Conservation (phyloP, 306 rosid genomes). For the Cajanus cajan region DNA sequence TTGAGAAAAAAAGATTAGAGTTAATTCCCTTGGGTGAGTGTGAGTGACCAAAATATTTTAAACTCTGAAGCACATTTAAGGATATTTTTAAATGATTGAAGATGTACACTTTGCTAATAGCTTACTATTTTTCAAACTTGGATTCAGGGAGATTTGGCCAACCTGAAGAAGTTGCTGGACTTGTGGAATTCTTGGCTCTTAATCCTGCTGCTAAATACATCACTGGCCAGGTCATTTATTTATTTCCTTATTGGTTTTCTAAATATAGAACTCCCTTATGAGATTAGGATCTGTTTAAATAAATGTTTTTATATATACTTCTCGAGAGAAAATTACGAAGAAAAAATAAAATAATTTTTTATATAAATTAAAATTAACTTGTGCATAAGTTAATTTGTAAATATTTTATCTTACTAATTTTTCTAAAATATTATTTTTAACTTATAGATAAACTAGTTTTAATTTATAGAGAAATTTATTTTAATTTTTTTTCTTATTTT, state of each 20-base stretch:
- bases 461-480: no score
- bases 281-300: no score
- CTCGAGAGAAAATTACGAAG: no score
- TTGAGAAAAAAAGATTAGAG: constrained; percentile 61
- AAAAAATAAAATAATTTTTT: no score
- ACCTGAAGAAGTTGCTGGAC: constrained; percentile 92
- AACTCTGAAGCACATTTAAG: not conserved
- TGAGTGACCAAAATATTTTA: constrained; percentile 30
- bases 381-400: no score
- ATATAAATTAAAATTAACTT: no score
- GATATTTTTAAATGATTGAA: not conserved
- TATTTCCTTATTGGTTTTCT: not conserved
- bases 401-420: no score
- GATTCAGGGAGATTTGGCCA: constrained; percentile 76
- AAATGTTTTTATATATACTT: no score
- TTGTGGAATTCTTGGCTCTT: constrained; percentile 85
- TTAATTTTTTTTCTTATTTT: no score
- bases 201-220: constrained; percentile 78
- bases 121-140: constrained; percentile 1
- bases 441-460: no score
- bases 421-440: no score
- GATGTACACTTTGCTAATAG: not conserved
- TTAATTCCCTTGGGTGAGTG: constrained; percentile 76
- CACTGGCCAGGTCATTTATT: constrained; percentile 70
- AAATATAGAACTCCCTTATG: not conserved